A percentile compares a stretch with the other conserved stretches of the same genome.
Evolutionary conservation across 306 rosid genomes (phyloP).

Genomic region (Fagus crenata): DNA sequence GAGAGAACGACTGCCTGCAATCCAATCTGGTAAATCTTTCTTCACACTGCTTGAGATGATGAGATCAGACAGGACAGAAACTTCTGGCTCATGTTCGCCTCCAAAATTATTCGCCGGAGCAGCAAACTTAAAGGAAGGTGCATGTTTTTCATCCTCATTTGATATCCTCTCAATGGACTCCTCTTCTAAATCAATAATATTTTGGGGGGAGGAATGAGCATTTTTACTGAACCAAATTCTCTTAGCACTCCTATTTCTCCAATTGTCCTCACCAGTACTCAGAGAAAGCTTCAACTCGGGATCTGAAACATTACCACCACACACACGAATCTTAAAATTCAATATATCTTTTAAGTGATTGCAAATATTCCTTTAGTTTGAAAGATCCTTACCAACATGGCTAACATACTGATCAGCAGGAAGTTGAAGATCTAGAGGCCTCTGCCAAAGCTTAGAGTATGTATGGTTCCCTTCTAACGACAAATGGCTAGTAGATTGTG

Average conservation of each 20-base stretch:
- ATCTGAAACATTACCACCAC: constrained; percentile 36
- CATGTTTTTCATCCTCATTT: constrained; percentile 25
- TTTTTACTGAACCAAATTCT: constrained; percentile 23
- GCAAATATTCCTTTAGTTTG: constrained; percentile 10
- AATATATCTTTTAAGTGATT: constrained; percentile 17
- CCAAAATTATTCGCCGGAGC: constrained; percentile 7
- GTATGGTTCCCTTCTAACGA: constrained; percentile 20
- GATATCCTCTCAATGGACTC: constrained; percentile 26
- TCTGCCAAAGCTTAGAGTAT: constrained; percentile 27
- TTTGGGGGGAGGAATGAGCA: constrained; percentile 22
- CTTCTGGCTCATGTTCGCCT: constrained; percentile 13
- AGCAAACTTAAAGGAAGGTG: constrained; percentile 16
- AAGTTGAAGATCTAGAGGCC: constrained; percentile 32
- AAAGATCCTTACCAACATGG: constrained; percentile 44
- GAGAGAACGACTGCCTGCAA: constrained; percentile 12
- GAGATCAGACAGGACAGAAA: constrained; percentile 12
- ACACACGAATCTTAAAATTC: constrained; percentile 14
- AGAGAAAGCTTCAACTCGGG: constrained; percentile 46
- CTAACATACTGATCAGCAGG: constrained; percentile 23
- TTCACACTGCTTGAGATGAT: constrained; percentile 25
- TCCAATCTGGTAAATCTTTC: constrained; percentile 8
- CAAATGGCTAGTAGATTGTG: constrained; percentile 17
- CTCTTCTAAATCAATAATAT: constrained; percentile 49
- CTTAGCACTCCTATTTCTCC: constrained; percentile 17
- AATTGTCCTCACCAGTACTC: constrained; percentile 30